Conservation (phyloP, 2,329 filamentous ascomycete genomes). For the Arthrobotrys entomopaga region DNA sequence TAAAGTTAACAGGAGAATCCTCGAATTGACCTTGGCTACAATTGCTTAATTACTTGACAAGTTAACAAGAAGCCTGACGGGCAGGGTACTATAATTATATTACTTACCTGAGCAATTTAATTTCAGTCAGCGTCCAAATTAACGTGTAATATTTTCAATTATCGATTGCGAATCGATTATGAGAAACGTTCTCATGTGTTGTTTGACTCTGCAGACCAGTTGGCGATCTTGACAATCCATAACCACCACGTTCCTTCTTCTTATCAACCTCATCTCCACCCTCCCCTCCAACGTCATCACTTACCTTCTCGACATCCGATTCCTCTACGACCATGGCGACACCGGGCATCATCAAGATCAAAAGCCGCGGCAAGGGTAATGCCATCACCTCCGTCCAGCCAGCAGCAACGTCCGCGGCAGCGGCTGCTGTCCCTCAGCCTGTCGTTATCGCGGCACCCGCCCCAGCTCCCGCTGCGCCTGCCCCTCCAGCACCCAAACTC, state of each 20-base stretch:
- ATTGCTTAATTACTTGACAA: no score
- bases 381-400: conserved; percentile 35
- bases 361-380: conserved; percentile 37
- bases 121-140: no score
- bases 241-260: not conserved
- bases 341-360: conserved; percentile 51
- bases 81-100: no score
- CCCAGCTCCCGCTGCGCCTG: conserved; percentile 16
- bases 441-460: conserved; percentile 15
- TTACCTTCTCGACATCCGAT: not conserved
- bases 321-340: conserved; percentile 35
- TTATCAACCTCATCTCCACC: conserved; percentile 4
- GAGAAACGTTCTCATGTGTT: no score
- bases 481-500: conserved; percentile 63
- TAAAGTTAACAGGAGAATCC: no score
- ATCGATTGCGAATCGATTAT: no score
- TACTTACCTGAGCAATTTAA: no score
- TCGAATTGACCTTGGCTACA: no score
- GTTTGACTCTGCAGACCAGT: no score
- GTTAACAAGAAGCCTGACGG: no score
- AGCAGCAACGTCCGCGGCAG: not conserved
- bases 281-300: not conserved
- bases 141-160: no score
- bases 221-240: not conserved
- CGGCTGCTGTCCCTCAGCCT: conserved; percentile 11